Evolutionary conservation across 106 monocot genomes (phyloP).

Genomic region (Xerophyta viscosa): DNA sequence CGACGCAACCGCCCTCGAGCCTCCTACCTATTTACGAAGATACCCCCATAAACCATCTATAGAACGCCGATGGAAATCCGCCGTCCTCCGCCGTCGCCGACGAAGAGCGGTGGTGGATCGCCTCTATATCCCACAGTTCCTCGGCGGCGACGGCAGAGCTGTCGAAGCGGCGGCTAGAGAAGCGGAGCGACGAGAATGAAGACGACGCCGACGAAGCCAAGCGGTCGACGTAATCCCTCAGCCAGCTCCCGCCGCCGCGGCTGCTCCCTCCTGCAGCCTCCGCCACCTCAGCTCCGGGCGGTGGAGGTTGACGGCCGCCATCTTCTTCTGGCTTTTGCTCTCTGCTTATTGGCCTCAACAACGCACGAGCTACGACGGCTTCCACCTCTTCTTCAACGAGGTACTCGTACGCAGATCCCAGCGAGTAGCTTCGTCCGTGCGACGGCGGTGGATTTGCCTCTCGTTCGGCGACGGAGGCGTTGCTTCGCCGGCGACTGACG

Average conservation of each 20-base stretch:
- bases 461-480: neutral
- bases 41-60: slow-evolving; percentile 5
- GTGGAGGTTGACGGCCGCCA: neutral
- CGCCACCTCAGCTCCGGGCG: neutral
- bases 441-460: neutral
- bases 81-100: neutral
- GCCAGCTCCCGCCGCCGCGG: slow-evolving; percentile 3
- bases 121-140: neutral
- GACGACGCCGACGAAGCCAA: slow-evolving; percentile 54
- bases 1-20: neutral
- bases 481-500: neutral
- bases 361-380: neutral
- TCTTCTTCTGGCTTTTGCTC: neutral
- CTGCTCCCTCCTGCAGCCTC: neutral
- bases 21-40: neutral
- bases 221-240: slow-evolving; percentile 12
- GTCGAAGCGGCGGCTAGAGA: slow-evolving; percentile 26
- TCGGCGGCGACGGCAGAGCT: slow-evolving; percentile 10
- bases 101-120: neutral
- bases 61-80: neutral
- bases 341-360: neutral
- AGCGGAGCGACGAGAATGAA: slow-evolving; percentile 37
- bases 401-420: neutral
- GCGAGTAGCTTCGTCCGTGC: neutral
- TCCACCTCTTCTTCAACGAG: slow-evolving; percentile 5